Base-by-base conservation (phyloP, 2,329 filamentous ascomycete genomes). In the Fusarium sp. region DNA sequence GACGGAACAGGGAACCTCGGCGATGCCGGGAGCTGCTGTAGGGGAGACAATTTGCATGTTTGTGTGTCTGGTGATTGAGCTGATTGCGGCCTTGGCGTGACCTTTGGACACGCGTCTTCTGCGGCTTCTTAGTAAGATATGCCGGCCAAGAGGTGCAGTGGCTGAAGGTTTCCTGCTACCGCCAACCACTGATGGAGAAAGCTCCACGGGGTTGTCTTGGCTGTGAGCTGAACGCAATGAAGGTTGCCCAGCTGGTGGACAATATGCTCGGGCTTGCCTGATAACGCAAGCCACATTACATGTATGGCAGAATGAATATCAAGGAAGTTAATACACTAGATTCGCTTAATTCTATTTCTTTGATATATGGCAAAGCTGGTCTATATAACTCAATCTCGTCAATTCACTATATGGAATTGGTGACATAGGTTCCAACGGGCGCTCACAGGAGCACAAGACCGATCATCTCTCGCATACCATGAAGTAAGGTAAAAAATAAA, bases 51-150 rank as follows among this genome's bases (percentile, higher is more conserved):
- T 58, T 56, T 40, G 45, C 37, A 45, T 37, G 54, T 47, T 66
- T 6, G 9, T 71, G 70, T 73, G 70, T 71, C 70, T 71, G 34
- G 50, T 73, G 66, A 38, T 66, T 47, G 37, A 40, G 50, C 27
- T 54, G 27, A 7, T 31, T 54, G 50, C 14, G 50, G 27, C 27
- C 67, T 73, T 74, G 67, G 71, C 71, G 64, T 68, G 42, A 38
- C 67, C 24, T 24, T 6, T 31, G 22, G 67, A 73, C 71, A 60
- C 71, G 71, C 68, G 68, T 47, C 66, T 38, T 60, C 54, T 29
- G 57, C 22, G 18, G 27, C 38, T 42, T 29, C 37, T 42, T 42
- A 60, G 37, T 60, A 42, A 60, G 37, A 60, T 27, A 20, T 54
- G 50, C 27, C 18, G 27, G 24, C 37, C 57, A 40, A 59, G 57